Evolutionary conservation across 768 basidiomycete species (phyloP), one percentile per base, ranked within the genome.

Genomic region (Porpolomopsis calyptriformis): DNA sequence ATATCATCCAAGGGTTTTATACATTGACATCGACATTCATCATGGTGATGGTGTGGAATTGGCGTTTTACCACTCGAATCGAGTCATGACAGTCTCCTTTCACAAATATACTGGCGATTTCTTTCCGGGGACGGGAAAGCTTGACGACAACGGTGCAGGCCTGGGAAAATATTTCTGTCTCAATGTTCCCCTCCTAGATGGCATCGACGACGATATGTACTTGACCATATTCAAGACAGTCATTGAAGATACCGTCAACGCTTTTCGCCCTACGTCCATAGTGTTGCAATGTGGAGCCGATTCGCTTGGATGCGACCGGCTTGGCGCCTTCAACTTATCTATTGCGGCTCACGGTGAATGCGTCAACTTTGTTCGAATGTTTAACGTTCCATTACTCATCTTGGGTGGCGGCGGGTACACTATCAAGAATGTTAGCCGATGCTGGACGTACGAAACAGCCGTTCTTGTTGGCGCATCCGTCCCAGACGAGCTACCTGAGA

Each of bases 81-180:
- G 94, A n/a, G 94, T 99, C 52, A 85, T 97, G 78, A 98, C 94
- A 0, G 89, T 97, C 11, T 97, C 94, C 1, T 99, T 99, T 66
- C 94, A 99, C 71, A 98, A 98, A 66, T 99, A 96, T 69, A 92
- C 87, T 1, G 92, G 90, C 46, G 90, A 94, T 57, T 99, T 99
- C 72, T 99, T 99, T 63, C 94, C 94, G 0, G 92, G 93, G 0
- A 99, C 94, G 0, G 94, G 94, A 12, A 92, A 92, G 62, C 73
- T 97, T 7, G 87, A 93, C 57, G 94, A 99, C 65, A 89, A 90
- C 50, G 88, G 90, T 11, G 71, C 73, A 16, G 84, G 82, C n/a
- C 60, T 79, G 1, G 94, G 94, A 44, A 96, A 94, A 64, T 84
- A 98, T 60, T 99, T 98, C 61, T 85, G 81, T 49, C 71, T 98